Evolutionary conservation across 2,329 filamentous ascomycete species (phyloP).

Genomic region (Westerdykella ornata): DNA sequence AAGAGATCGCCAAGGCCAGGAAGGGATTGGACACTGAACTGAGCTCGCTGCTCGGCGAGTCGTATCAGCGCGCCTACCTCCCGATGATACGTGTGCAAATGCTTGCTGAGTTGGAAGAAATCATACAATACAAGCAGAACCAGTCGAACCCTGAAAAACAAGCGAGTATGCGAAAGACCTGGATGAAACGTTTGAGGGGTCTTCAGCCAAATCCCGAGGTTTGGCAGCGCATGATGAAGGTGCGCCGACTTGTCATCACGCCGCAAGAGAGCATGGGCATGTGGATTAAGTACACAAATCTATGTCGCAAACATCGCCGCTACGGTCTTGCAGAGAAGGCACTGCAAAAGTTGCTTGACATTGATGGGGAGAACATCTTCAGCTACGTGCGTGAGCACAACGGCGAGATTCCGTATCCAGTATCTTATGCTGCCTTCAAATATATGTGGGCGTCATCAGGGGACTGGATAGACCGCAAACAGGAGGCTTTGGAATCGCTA

Average conservation of each 20-base stretch:
- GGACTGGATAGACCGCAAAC: conserved; percentile 16
- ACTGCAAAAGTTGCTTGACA: conserved; percentile 72
- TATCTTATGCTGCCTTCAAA: conserved; percentile 95
- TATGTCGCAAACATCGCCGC: conserved; percentile 92
- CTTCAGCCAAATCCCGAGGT: conserved; percentile 97
- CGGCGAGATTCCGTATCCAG: conserved; percentile 59
- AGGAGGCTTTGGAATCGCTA: conserved; percentile 49
- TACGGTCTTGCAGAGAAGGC: conserved; percentile 95
- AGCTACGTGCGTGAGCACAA: conserved; percentile 30
- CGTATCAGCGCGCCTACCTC: conserved; percentile 93
- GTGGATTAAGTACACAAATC: conserved; percentile 99
- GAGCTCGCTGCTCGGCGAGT: conserved; percentile 93
- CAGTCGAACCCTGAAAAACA: conserved; percentile 73
- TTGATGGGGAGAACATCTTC: conserved; percentile 30
- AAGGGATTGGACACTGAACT: conserved; percentile 94
- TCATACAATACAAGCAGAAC: conserved; percentile 95
- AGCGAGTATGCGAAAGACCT: conserved; percentile 83
- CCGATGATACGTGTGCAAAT: conserved; percentile 99
- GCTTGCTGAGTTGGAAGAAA: conserved; percentile 96
- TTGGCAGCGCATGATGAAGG: conserved; percentile 96
- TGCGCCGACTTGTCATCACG: conserved; percentile 83
- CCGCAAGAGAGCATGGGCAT: conserved; percentile 94
- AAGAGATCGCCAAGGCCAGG: conserved; percentile 82
- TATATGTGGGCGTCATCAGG: conserved; percentile 78
- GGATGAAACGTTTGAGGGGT: conserved; percentile 90